phyloP scores from a whole-genome alignment of 768 basidiomycete species.

The Gautieria morchelliformis region DNA sequence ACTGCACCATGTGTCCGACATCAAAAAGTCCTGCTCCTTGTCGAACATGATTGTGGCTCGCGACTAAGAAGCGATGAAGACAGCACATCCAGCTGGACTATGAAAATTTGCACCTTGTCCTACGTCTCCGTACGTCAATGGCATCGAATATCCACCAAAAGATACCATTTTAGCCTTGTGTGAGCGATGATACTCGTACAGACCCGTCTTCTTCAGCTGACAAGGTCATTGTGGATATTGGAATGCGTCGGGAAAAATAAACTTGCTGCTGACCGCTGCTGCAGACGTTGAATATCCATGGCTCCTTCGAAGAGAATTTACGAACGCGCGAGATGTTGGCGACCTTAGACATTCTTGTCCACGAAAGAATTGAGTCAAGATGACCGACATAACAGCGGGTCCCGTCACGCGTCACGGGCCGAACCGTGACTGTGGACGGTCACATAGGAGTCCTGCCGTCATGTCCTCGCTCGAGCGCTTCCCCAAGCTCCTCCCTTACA shows the following conservation, averaged over 20 bases:
- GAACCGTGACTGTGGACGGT: too few relatives aligned
- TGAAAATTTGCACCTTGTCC: constrained; percentile 53
- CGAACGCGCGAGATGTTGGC: too few relatives aligned
- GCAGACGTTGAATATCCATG: not conserved
- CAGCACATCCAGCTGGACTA: not conserved
- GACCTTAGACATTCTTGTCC: too few relatives aligned
- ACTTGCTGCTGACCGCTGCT: not conserved
- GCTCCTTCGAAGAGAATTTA: too few relatives aligned
- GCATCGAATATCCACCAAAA: constrained; percentile 95
- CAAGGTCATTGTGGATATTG: too few relatives aligned
- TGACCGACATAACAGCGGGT: too few relatives aligned
- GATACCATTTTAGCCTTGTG: constrained; percentile 91
- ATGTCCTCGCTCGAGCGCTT: too few relatives aligned
- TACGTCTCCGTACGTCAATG: constrained; percentile 71
- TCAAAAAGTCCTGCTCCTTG: constrained; percentile 83
- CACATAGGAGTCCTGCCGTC: too few relatives aligned
- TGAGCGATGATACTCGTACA: constrained; percentile 83
- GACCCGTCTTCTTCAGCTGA: constrained; percentile 53
- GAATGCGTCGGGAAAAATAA: too few relatives aligned
- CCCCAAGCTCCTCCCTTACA: too few relatives aligned
- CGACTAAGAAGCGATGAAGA: constrained; percentile 39
- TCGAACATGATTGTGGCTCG: constrained; percentile 86
- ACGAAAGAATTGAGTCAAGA: not conserved
- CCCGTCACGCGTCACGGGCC: too few relatives aligned
- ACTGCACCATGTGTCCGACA: constrained; percentile 98